Evolutionary conservation across 169 alveolate genomes (phyloP).

Genomic region (Plasmodium relictum): DNA sequence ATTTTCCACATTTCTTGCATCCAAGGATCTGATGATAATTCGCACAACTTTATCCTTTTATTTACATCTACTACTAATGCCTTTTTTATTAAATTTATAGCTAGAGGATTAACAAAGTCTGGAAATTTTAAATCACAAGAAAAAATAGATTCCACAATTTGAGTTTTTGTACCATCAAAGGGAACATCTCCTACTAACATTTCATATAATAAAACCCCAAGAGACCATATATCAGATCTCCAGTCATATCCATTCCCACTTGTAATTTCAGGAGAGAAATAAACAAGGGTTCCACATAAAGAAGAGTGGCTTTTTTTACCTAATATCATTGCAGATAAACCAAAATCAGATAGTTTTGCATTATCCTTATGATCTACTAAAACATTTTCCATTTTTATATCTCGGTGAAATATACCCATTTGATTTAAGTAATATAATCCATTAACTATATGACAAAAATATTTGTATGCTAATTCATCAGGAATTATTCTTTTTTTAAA

Average conservation of each 20-base stretch:
- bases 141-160: constrained; percentile 63
- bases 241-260: constrained; percentile 90
- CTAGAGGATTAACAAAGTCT: constrained; percentile 60
- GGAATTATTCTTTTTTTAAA: constrained; percentile 71
- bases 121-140: constrained; percentile 76
- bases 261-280: constrained; percentile 94
- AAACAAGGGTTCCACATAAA: constrained; percentile 94
- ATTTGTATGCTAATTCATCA: constrained; percentile 73
- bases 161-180: constrained; percentile 84
- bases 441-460: constrained; percentile 73
- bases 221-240: constrained; percentile 92
- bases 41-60: constrained; percentile 55
- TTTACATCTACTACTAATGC: constrained; percentile 72
- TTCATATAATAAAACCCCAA: constrained; percentile 93
- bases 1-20: constrained; percentile 78
- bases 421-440: constrained; percentile 74
- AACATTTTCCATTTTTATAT: constrained; percentile 83
- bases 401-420: constrained; percentile 84
- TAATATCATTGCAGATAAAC: constrained; percentile 72
- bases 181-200: constrained; percentile 93
- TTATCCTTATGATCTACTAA: constrained; percentile 77
- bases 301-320: constrained; percentile 77
- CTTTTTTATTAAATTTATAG: constrained; percentile 59
- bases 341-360: constrained; percentile 81
- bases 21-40: constrained; percentile 71